Percentiles rank a stretch among this genome's conserved stretches.
These are phyloP conservation scores for Abrus pulchellus DNA, from an alignment of 306 rosid genomes.

Conservation along the genomic window DNA sequence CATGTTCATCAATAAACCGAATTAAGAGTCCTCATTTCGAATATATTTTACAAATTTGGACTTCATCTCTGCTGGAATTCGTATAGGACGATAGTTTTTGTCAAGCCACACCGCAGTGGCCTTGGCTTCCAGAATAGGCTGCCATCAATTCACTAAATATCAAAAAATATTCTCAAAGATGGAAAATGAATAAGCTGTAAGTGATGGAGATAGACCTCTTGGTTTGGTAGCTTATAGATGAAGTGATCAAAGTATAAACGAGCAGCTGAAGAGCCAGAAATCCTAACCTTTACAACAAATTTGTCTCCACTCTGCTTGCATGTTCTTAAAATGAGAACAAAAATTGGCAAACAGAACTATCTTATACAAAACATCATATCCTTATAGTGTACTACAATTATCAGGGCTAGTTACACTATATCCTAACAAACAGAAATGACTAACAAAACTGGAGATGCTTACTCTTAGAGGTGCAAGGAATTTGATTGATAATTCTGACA, in stretches of 20 bases:
- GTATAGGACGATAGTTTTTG: slow-evolving; percentile 75
- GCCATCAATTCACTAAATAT: slow-evolving; percentile 46
- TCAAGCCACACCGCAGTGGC: slow-evolving; percentile 88
- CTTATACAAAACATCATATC: slow-evolving; percentile 30
- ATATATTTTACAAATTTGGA: slow-evolving; percentile 67
- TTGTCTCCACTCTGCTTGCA: slow-evolving; percentile 76
- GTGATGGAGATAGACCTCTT: slow-evolving; percentile 64
- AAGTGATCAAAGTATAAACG: slow-evolving; percentile 75
- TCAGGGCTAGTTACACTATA: neutral
- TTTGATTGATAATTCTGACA: slow-evolving; percentile 78
- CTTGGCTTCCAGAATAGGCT: slow-evolving; percentile 90
- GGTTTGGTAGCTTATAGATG: slow-evolving; percentile 82
- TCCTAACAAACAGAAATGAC: slow-evolving; percentile 29
- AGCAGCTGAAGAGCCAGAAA: slow-evolving; percentile 77
- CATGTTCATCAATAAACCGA: slow-evolving; percentile 22
- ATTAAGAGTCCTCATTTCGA: slow-evolving; percentile 56
- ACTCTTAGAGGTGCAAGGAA: slow-evolving; percentile 89
- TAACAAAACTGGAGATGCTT: slow-evolving; percentile 43
- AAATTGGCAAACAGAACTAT: slow-evolving; percentile 28
- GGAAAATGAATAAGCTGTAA: neutral
- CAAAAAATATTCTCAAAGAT: slow-evolving; percentile 29
- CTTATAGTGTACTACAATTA: slow-evolving; percentile 2
- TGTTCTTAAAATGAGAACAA: slow-evolving; percentile 44
- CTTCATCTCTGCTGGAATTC: slow-evolving; percentile 74
- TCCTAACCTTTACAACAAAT: slow-evolving; percentile 72